Evolutionary conservation across 495 filamentous ascomycete genomes (phyloP).

Genomic region (Polyplosphaeria fusca): DNA sequence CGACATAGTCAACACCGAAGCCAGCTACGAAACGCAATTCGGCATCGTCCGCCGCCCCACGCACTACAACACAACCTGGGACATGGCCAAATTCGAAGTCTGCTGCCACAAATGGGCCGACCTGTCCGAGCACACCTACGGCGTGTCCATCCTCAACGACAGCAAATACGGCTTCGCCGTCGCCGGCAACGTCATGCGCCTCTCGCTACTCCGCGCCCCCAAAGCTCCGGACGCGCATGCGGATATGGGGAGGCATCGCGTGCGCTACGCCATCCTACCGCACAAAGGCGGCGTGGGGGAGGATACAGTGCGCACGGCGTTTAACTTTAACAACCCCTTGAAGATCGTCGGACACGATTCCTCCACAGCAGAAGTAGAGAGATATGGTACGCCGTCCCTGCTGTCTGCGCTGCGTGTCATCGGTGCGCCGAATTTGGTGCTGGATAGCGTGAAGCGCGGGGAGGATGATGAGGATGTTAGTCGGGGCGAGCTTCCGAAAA

Average conservation of each 20-base stretch:
- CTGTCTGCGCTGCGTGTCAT: conserved; percentile 39
- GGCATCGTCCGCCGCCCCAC: conserved; percentile 85
- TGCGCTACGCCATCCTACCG: conserved; percentile 89
- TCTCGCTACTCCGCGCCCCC: conserved; percentile 84
- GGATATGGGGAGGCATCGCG: conserved; percentile 88
- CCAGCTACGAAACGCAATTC: conserved; percentile 94
- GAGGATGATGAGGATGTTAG: conserved; percentile 93
- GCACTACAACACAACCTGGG: conserved; percentile 96
- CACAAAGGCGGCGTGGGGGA: conserved; percentile 68
- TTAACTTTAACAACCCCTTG: conserved; percentile 85
- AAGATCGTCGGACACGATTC: conserved; percentile 22
- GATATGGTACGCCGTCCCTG: conserved; percentile 35
- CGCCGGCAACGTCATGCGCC: conserved; percentile 83
- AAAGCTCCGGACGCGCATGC: conserved; percentile 95
- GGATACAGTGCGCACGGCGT: conserved; percentile 75
- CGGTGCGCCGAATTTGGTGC: conserved; percentile 55
- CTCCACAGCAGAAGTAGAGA: conserved; percentile 4
- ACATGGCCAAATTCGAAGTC: conserved; percentile 99
- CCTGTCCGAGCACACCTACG: conserved; percentile 85
- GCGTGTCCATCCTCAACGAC: conserved; percentile 92
- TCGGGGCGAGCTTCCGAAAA: conserved; percentile 61
- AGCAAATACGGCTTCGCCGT: conserved; percentile 97
- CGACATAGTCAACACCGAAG: conserved; percentile 85
- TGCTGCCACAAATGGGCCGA: conserved; percentile 98
- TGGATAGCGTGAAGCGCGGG: conserved; percentile 86